phyloP scores from a whole-genome alignment of 1,139 yeast species.

The Lodderomyces oxycetoniae region DNA sequence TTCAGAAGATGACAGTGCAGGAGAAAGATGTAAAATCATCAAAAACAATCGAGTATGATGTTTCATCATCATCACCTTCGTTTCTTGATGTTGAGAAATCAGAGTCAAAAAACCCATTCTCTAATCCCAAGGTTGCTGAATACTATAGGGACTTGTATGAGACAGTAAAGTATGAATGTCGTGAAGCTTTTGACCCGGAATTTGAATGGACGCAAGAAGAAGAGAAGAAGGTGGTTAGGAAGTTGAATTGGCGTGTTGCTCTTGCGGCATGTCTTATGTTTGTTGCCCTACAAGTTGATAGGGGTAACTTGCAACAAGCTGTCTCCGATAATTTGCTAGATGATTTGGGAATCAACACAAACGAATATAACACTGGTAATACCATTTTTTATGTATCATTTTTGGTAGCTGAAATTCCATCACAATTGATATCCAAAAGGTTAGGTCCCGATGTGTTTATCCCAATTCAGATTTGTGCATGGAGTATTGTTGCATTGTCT shows the following conservation, averaged over 20 bases:
- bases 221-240: conserved; percentile 24
- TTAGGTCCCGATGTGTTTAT: conserved; percentile 31
- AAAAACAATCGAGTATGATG: too few relatives aligned
- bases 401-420: conserved; percentile 31
- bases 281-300: conserved; percentile 28
- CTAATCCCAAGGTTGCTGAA: conserved; percentile 9
- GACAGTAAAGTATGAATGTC: conserved; percentile 29
- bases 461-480: conserved; percentile 29
- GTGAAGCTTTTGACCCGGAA: conserved; percentile 30
- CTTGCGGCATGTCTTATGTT: conserved; percentile 30
- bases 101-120: conserved; percentile 9
- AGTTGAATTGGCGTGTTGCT: conserved; percentile 25
- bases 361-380: conserved; percentile 30
- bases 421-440: conserved; percentile 28
- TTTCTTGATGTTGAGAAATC: too few relatives aligned
- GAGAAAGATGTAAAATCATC: too few relatives aligned
- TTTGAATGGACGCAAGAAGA: conserved; percentile 32
- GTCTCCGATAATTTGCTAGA: conserved; percentile 28
- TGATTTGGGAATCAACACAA: conserved; percentile 26
- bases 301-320: conserved; percentile 31
- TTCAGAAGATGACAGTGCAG: too few relatives aligned
- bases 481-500: conserved; percentile 28
- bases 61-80: too few relatives aligned
- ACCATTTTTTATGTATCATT: conserved; percentile 26
- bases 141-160: conserved; percentile 23